phyloP scores from a whole-genome alignment of 345 rosid genomes.

The Pelargonium nanum region DNA sequence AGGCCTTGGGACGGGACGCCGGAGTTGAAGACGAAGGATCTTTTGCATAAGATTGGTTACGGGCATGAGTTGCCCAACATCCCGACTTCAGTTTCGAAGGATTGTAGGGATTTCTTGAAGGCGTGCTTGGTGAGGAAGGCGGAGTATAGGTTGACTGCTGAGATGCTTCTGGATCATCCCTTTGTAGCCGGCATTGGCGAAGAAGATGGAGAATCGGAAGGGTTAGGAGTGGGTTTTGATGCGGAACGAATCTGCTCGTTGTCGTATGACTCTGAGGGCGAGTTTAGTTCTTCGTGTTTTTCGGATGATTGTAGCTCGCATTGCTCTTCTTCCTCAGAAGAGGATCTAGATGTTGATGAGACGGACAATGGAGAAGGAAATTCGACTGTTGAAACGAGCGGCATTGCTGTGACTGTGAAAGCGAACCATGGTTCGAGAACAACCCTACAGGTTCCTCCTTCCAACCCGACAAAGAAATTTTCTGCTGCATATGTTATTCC shows the following conservation, averaged over 20 bases:
- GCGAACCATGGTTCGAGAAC: neutral
- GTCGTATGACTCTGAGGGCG: neutral
- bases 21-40: neutral
- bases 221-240: slow-evolving; percentile 4
- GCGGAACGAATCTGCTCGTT: neutral
- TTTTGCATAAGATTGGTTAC: slow-evolving; percentile 8
- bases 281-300: neutral
- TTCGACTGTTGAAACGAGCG: neutral
- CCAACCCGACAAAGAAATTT: neutral
- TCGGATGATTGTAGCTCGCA: neutral
- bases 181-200: slow-evolving; percentile 16
- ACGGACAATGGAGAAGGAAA: too few species aligned
- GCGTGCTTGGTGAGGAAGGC: slow-evolving; percentile 16
- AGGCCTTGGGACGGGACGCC: slow-evolving; percentile 21
- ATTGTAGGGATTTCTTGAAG: slow-evolving; percentile 20
- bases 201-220: neutral
- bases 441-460: neutral
- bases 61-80: slow-evolving; percentile 12
- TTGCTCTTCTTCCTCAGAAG: neutral
- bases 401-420: neutral
- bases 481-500: neutral
- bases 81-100: slow-evolving; percentile 14
- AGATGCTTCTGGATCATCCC: slow-evolving; percentile 19
- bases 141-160: slow-evolving; percentile 15
- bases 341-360: neutral